These are phyloP conservation scores for Wickerhamiella vanderwaltii DNA, from an alignment of 805 yeast species.

Conservation along the genomic window DNA sequence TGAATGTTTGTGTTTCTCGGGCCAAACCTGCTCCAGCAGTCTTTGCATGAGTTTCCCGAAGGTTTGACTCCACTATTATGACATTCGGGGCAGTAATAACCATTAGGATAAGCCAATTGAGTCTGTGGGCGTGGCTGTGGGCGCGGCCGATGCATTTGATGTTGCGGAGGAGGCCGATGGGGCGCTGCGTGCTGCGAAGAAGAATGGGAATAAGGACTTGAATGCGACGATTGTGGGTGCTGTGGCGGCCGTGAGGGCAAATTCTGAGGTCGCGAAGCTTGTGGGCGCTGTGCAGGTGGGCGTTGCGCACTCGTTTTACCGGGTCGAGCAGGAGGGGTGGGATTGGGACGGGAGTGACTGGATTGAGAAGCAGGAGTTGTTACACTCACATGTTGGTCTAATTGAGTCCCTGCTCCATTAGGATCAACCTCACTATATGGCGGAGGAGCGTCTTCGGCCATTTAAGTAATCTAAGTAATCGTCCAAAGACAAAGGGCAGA, in stretches of 20 bases:
- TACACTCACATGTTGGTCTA: no score
- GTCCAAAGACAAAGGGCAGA: no score
- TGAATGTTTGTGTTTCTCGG: constrained; percentile 5
- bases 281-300: no score
- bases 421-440: constrained; percentile 3
- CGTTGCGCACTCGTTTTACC: no score
- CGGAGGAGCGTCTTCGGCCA: not conserved
- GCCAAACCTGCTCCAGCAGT: constrained; percentile 11
- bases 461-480: no score
- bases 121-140: constrained; percentile 1
- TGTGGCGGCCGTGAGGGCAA: not conserved
- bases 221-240: not conserved
- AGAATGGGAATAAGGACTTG: not conserved
- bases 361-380: no score
- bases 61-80: constrained; percentile 6
- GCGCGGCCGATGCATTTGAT: not conserved
- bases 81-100: constrained; percentile 2
- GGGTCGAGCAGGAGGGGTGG: no score
- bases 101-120: not conserved
- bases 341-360: no score
- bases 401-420: not conserved
- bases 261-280: not conserved
- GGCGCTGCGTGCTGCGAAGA: not conserved
- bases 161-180: not conserved
- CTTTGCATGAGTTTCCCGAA: constrained; percentile 7